Percentiles rank a stretch among this genome's conserved stretches.
Evolutionary conservation across 108 stramenopile species (phyloP).

Genomic region (Skeletonema grethae): DNA sequence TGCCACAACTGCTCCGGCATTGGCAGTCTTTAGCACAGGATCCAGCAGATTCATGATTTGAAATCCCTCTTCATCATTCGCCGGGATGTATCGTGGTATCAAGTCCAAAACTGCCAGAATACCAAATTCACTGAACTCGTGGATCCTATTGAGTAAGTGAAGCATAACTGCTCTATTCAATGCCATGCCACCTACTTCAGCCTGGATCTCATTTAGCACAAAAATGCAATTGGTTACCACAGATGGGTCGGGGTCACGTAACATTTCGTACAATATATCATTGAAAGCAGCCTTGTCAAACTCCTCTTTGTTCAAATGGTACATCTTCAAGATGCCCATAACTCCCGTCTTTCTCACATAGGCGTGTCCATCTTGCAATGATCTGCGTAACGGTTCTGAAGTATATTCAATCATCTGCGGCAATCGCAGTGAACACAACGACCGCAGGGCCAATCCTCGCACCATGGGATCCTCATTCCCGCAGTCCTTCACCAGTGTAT

Average conservation of each 20-base stretch:
- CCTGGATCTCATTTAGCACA: slow-evolving; percentile 96
- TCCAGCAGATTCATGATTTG: slow-evolving; percentile 99
- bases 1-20: slow-evolving; percentile 94
- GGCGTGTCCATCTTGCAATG: slow-evolving; percentile 88
- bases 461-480: slow-evolving; percentile 99
- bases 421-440: slow-evolving; percentile 91
- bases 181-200: slow-evolving; percentile 94
- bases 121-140: slow-evolving; percentile 98
- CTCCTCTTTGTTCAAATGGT: slow-evolving; percentile 86
- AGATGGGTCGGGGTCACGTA: slow-evolving; percentile 93
- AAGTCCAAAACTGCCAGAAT: slow-evolving; percentile 92
- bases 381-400: slow-evolving; percentile 76
- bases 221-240: slow-evolving; percentile 96
- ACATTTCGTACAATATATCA: slow-evolving; percentile 96
- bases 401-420: slow-evolving; percentile 99
- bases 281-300: slow-evolving; percentile 83
- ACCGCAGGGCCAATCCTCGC: slow-evolving; percentile 95
- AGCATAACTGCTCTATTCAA: slow-evolving; percentile 93
- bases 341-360: slow-evolving; percentile 99
- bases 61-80: slow-evolving; percentile 92
- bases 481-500: slow-evolving; percentile 98
- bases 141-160: slow-evolving; percentile 95
- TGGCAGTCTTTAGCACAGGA: slow-evolving; percentile 92
- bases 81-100: slow-evolving; percentile 92
- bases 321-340: slow-evolving; percentile 97